Base-by-base conservation (phyloP, 345 rosid genomes). In the Eutrema yunnanense region DNA sequence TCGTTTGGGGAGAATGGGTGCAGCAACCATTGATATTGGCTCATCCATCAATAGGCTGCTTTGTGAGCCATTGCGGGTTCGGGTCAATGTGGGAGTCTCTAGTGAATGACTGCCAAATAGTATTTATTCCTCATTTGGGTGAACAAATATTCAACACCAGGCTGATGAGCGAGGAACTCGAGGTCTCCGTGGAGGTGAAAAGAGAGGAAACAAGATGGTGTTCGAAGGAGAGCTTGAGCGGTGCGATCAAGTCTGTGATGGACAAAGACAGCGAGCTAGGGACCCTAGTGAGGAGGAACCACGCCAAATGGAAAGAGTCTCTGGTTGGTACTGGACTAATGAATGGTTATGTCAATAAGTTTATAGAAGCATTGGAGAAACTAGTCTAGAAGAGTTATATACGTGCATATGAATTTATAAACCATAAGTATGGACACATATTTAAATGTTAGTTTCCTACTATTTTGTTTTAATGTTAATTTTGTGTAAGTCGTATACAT, bases 21-120 rank as follows among this genome's bases (percentile, higher is more conserved):
- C 85, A 77, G 6, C 92, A 89, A 41, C 75, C 82, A 46, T 19
- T 61, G 50, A 74, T 87, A n/a, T 37, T 89, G 60, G 65, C 68
- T 26, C 88, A 89, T 73, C 76, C 79, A 5, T 81, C 89, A 0
- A 72, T 89, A 1, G 90, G 96, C 44, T 89, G 96, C 66, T 86
- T 89, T 61, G 96, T 89, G 78, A 87, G 49, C 67, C 96, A 87
- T 44, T 82, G 92, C 6, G 92, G 96, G 60, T 87, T 78, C 16
- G 86, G 92, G 3, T 86, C 92, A 0, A 84, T 89, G 92, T 89
- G 88, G 90, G 96, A 89, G 49, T 69, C 88, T 6, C 61, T 89
- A 46, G 30, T 82, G 72, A 80, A 75, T 41, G 82, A 84, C 16
- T 85, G 90, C 51, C 92, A 87, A 44, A 78, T 83, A 57, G 89